Evolutionary conservation across 1,139 yeast genomes (phyloP), one percentile per base, ranked within the genome.

Genomic region (Yamadazyma diddensiae): DNA sequence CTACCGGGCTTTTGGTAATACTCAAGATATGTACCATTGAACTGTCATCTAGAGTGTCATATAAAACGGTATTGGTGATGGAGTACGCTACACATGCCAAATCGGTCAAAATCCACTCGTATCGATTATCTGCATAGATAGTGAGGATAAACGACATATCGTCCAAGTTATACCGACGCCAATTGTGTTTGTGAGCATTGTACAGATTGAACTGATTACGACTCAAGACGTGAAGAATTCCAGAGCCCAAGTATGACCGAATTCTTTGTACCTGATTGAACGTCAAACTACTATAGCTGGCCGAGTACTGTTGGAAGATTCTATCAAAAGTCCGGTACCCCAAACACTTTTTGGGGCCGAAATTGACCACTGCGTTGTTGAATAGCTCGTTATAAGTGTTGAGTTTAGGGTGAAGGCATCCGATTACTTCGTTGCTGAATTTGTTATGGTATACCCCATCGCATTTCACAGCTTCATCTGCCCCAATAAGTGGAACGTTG

Each of bases 51-150:
- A 61, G 49, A 17, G 62, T 60, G 34, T 62, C 68, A 37, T 62
- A 62, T 30, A 62, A 47, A 0, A 65, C 65, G 8, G 67, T 61
- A 35, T 51, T 58, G 25, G 67, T 58, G 27, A 62, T 49, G 3
- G 65, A 53, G 38, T 47, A 59, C 5, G 61, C 52, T 8, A 53
- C 46, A 33, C 65, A 59, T 2, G 66, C 62, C 36, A 61, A 45
- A 38, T 62, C 69, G n/a, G 62, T 45, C 38, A 62, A 45, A 3
- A 57, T 39, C 69, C 69, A 62, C 41, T 62, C 68, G 23, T 46
- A 38, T 6, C 68, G 38, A 34, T 61, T 62, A 21, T 55, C 53
- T 2, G 64, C 45, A 34, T 52, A 60, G 20, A 62, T 56, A 5
- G 63, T 49, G 21, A 62, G 44, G 6, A 62, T 47, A 35, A 60